Evolutionary conservation across 345 rosid species (phyloP).

Genomic region (Eucalyptus pauciflora): DNA sequence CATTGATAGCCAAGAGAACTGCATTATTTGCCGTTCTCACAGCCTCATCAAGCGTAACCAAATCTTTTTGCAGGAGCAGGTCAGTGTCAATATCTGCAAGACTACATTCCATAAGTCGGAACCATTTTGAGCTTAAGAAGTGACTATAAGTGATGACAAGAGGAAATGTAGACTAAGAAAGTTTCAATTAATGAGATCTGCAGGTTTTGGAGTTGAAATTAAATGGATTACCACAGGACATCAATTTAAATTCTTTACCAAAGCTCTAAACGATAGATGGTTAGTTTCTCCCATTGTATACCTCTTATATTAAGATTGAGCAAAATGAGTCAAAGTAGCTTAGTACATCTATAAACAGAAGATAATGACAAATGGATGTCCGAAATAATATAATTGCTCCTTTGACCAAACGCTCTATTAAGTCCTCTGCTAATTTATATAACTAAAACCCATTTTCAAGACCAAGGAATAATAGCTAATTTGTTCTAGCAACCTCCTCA

Average conservation of each 20-base stretch:
- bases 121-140: neutral
- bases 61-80: conserved; percentile 63
- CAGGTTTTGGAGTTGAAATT: neutral
- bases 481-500: neutral
- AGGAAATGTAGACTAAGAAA: neutral
- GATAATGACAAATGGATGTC: neutral
- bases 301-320: neutral
- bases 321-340: neutral
- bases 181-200: neutral
- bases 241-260: neutral
- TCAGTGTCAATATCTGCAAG: conserved; percentile 77
- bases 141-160: neutral
- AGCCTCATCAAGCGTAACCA: conserved; percentile 88
- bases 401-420: neutral
- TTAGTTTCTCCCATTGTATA: neutral
- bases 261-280: neutral
- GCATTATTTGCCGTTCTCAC: conserved; percentile 79
- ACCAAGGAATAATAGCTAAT: neutral
- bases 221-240: neutral
- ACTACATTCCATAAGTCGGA: neutral
- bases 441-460: neutral
- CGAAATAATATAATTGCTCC: neutral
- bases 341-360: neutral
- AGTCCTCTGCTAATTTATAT: neutral
- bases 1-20: conserved; percentile 65